phyloP scores from a whole-genome alignment of 2,329 filamentous ascomycete genomes.

The Zymoseptoria tritici region DNA sequence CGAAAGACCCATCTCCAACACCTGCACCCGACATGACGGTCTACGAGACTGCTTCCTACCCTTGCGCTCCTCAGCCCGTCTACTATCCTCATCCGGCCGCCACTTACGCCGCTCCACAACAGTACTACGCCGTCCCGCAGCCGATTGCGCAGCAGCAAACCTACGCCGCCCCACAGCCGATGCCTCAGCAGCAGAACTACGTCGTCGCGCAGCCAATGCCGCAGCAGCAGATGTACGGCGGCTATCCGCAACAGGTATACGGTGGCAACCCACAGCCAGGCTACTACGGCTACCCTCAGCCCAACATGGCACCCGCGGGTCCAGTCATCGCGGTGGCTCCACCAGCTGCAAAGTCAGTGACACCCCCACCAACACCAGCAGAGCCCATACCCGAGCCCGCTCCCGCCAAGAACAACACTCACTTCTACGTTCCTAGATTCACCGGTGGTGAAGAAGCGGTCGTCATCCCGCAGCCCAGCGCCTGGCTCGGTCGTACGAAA shows the following conservation, averaged over 20 bases:
- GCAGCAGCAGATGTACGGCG: constrained; percentile 10
- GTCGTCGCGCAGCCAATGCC: constrained; percentile 7
- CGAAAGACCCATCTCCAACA: constrained; percentile 9
- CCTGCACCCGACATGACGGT: background rate
- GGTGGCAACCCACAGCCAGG: constrained; percentile 3
- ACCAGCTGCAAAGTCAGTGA: constrained; percentile 1
- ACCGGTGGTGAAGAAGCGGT: constrained; percentile 3
- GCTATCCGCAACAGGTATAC: constrained; percentile 7
- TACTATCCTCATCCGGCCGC: constrained; percentile 14
- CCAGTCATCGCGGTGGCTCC: constrained; percentile 1
- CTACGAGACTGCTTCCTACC: constrained; percentile 4
- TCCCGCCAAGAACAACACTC: constrained; percentile 6
- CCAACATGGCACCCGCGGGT: background rate
- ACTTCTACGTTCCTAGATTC: constrained; percentile 14
- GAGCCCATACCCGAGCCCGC: constrained; percentile 5
- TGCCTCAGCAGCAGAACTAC: constrained; percentile 13
- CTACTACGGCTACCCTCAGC: constrained; percentile 18
- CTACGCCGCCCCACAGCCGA: constrained; percentile 12
- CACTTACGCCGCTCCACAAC: constrained; percentile 10
- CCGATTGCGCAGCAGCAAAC: background rate
- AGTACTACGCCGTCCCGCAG: constrained; percentile 16
- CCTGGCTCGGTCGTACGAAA: constrained; percentile 32
- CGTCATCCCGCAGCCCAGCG: constrained; percentile 10
- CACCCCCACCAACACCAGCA: constrained; percentile 6
- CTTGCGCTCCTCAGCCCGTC: constrained; percentile 12